Base-by-base conservation (phyloP, 2,329 filamentous ascomycete species). In the Talaromyces sp. region DNA sequence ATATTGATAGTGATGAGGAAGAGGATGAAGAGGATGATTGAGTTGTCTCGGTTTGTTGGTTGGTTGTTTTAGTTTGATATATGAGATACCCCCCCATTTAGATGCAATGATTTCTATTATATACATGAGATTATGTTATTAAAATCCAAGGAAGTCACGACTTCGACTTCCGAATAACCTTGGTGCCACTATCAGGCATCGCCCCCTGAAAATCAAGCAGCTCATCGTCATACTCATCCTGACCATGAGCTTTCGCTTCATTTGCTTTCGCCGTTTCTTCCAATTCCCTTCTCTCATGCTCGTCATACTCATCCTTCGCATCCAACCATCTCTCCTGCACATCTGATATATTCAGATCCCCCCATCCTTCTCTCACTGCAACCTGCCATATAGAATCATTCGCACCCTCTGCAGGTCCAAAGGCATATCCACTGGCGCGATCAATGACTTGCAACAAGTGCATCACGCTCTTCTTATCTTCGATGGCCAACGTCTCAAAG, bases 381-480 rank as follows among this genome's bases (percentile, higher is more conserved):
- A 97, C 86, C 68, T 95, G 90, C 94, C 94, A 99, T n/a, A 99
- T 84, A 6, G 88, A 92, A 71, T 99, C 93, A 66, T 97, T 97
- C 46, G 91, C 90, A 1, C 91, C 93, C 70, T 97, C 91, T 0
- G 91, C 89, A 5, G 88, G 83, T 0, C 92, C 92, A 76, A 99
- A 97, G 0, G 91, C 89, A 75, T 97, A 97, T 0, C 94, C 94
- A 9, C 90, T 88, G 0, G 94, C 93, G 41, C 94, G 84, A 72
- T 99, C 94, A 68, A 99, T 92, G 0, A 93, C 87, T 46, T 89
- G 85, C 53, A 99, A 78, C 3, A 99, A 79, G 65, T 89, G 87
- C 84, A 95, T 95, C 91, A 99, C 97, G 70, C 89, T 95, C 75
- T 88, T 89, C 73, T 96, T 97, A 70, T 99, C 94, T 75, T 99